Evolutionary conservation across 805 yeast genomes (phyloP), one percentile per base, ranked within the genome.

Genomic region (Lachancea sp.): DNA sequence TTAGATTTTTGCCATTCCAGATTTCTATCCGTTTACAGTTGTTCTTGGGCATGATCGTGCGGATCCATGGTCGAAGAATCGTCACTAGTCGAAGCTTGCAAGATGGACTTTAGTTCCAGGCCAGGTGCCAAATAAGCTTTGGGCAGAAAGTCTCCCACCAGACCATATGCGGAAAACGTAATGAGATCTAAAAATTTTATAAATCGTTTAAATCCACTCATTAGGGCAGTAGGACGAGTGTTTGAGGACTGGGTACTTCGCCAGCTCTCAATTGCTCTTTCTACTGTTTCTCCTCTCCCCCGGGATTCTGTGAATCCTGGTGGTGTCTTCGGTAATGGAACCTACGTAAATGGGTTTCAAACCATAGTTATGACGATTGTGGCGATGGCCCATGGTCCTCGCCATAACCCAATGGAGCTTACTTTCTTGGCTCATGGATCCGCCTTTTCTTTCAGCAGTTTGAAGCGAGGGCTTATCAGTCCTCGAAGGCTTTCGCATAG

Each of bases 131-230:
- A 30, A 8, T 49, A 61, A 60, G 83, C 83, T 78, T 80, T 74
- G 86, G 88, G 88, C 50, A 32, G 87, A 80, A 80, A 80, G 88
- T 80, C 88, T 80, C 87, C 88, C 77, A 83, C 83, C 83, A 64
- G 61, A 45, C 44, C 52, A 46, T 61, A 65, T 68, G 77, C 82
- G 87, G 87, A 78, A 79, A 80, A 58, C 71, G 68, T 52, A 63
- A 51, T 61, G 71, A 65, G 71, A 60, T 61, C 56, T 61, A 57
- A 63, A 60, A 62, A 59, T 56, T 60, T 38, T 50, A 26, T 15
- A 53, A 48, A 57, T 31, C 56, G 46, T 56, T 58, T 61, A 60
- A 57, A 57, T 52, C 60, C 50, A 63, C 69, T 63, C 67, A 60
- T 56, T 61, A 61, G 49, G 22, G 34, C 8, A 28, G 38, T n/a